These are phyloP conservation scores for Circinella umbellata DNA, from an alignment of 371 early-diverging fungal genomes.

Conservation along the genomic window DNA sequence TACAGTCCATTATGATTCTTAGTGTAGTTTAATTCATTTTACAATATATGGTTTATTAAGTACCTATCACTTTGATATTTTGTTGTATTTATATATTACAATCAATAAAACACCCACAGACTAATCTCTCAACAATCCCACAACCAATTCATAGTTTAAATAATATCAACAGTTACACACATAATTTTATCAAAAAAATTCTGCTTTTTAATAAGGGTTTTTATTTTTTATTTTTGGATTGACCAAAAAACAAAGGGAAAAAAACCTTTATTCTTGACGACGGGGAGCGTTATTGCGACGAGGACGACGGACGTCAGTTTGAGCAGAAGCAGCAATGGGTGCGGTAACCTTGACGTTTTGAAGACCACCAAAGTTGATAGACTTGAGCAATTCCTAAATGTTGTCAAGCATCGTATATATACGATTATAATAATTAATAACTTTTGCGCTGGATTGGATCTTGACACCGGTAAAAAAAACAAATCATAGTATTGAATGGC, in stretches of 20 bases:
- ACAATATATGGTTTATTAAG: too few species aligned
- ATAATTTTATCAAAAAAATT: too few species aligned
- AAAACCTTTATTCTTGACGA: conserved; percentile 23
- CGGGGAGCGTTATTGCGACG: conserved; percentile 44
- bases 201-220: background rate
- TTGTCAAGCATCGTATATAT: background rate
- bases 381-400: conserved; percentile 90
- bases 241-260: background rate
- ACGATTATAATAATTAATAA: background rate
- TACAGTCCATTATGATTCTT: too few species aligned
- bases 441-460: too few species aligned
- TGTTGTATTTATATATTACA: too few species aligned
- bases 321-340: conserved; percentile 45
- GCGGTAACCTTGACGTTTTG: conserved; percentile 69
- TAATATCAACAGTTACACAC: too few species aligned
- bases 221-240: background rate
- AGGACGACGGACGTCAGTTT: conserved; percentile 30
- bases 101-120: too few species aligned
- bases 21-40: too few species aligned
- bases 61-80: too few species aligned
- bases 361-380: conserved; percentile 91
- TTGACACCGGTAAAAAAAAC: conserved; percentile 13
- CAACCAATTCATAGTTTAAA: too few species aligned
- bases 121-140: too few species aligned
- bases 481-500: too few species aligned